phyloP scores from a whole-genome alignment of 805 yeast genomes.

The Cyberlindnera japonica region DNA sequence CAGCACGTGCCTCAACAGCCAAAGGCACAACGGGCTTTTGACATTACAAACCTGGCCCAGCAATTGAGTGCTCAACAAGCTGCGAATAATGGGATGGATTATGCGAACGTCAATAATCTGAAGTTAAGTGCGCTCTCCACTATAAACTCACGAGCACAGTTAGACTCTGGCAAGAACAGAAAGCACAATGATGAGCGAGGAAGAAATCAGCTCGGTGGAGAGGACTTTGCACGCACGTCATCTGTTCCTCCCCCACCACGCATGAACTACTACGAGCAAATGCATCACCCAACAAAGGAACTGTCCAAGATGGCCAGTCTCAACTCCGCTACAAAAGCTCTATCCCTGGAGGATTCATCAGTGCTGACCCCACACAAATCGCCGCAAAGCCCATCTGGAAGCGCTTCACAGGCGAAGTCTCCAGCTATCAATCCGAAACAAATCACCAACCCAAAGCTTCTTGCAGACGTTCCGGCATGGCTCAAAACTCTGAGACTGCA shows the following conservation, averaged over 20 bases:
- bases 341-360: constrained; percentile 12
- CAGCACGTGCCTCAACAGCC: too few relatives aligned
- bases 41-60: constrained; percentile 29
- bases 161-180: constrained; percentile 34
- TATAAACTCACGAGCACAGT: constrained; percentile 48
- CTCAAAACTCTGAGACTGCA: constrained; percentile 83
- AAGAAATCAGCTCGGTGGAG: constrained; percentile 8
- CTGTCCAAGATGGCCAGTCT: constrained; percentile 21
- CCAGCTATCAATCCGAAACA: constrained; percentile 48
- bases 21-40: constrained; percentile 18
- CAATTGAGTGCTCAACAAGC: constrained; percentile 23
- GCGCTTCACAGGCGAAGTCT: constrained; percentile 29
- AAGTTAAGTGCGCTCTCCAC: constrained; percentile 67
- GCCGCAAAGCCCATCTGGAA: constrained; percentile 8
- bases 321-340: constrained; percentile 21
- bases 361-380: constrained; percentile 13
- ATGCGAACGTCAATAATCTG: constrained; percentile 37
- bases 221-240: constrained; percentile 15
- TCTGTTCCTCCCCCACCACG: constrained; percentile 28
- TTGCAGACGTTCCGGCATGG: constrained; percentile 89
- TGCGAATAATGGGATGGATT: constrained; percentile 17
- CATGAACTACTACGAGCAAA: constrained; percentile 22
- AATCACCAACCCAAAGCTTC: constrained; percentile 48
- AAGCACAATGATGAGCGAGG: constrained; percentile 22
- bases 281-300: constrained; percentile 9